Conservation (phyloP, 371 early-diverging fungal genomes). For the Lichtheimia ramosa region DNA sequence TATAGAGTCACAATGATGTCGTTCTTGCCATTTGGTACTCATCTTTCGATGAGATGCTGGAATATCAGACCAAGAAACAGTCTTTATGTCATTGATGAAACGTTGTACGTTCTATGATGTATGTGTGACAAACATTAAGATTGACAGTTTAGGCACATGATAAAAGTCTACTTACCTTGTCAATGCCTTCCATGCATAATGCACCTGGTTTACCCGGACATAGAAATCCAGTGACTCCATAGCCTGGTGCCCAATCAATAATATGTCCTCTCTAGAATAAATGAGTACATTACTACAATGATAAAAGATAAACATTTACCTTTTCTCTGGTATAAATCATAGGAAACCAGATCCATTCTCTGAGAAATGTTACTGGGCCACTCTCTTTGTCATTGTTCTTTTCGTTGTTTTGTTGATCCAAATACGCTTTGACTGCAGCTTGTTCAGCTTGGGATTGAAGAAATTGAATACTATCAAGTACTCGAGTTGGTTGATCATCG, state of each 20-base stretch:
- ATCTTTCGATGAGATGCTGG: slow-evolving; percentile 42
- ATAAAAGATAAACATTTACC: slow-evolving; percentile 12
- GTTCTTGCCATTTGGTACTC: slow-evolving; percentile 38
- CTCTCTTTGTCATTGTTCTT: background rate
- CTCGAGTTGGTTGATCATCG: slow-evolving; percentile 24
- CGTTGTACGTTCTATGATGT: slow-evolving; percentile 19
- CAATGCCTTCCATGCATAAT: slow-evolving; percentile 40
- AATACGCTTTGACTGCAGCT: slow-evolving; percentile 2
- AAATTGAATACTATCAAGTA: slow-evolving; percentile 31
- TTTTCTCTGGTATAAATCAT: slow-evolving; percentile 51
- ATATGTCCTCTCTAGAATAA: slow-evolving; percentile 36
- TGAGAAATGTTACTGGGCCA: slow-evolving; percentile 22
- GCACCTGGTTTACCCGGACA: slow-evolving; percentile 46
- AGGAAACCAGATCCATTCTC: slow-evolving; percentile 51
- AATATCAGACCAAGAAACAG: slow-evolving; percentile 41
- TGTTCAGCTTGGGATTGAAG: slow-evolving; percentile 20
- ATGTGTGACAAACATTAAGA: too few species aligned
- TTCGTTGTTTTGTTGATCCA: background rate
- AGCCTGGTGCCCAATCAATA: slow-evolving; percentile 43
- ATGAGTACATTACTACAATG: background rate
- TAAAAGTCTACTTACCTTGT: slow-evolving; percentile 19
- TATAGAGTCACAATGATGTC: slow-evolving; percentile 12
- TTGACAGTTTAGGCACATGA: background rate
- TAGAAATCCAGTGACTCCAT: slow-evolving; percentile 38
- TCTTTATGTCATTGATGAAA: slow-evolving; percentile 47